Evolutionary conservation across 2,329 filamentous ascomycete genomes (phyloP).

Genomic region (Trichoderma guizhouense): DNA sequence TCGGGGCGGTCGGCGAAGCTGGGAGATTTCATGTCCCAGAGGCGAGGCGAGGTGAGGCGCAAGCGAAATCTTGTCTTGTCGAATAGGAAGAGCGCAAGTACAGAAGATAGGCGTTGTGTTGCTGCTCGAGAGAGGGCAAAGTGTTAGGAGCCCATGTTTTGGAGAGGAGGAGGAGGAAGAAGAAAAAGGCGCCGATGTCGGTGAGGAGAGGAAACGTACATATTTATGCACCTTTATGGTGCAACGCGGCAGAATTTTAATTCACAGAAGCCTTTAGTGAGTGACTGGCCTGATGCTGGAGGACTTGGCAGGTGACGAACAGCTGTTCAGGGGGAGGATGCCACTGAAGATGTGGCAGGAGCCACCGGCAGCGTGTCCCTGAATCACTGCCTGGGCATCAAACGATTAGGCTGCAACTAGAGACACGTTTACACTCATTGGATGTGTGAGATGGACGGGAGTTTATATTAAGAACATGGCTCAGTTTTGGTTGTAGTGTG

Average conservation of each 20-base stretch:
- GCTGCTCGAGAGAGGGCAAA: not conserved
- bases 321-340: not conserved
- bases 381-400: not conserved
- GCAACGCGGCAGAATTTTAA: not conserved
- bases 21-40: constrained; percentile 17
- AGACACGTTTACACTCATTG: not conserved
- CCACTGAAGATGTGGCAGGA: not conserved
- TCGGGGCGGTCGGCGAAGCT: not conserved
- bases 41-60: not conserved
- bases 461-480: not conserved
- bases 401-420: not conserved
- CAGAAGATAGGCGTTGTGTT: not conserved
- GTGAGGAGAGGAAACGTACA: not conserved
- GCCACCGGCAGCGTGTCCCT: not conserved
- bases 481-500: not conserved
- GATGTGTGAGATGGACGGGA: not conserved
- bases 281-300: not conserved
- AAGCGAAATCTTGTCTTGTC: not conserved
- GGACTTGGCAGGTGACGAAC: not conserved
- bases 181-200: not conserved
- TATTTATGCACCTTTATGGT: not conserved
- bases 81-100: not conserved
- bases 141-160: not conserved
- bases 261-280: not conserved
- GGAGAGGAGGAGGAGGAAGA: not conserved